Evolutionary conservation across 164 flowering plant species (phyloP), one percentile per base, ranked within the genome.

Genomic region (Tetracentron sinense): DNA sequence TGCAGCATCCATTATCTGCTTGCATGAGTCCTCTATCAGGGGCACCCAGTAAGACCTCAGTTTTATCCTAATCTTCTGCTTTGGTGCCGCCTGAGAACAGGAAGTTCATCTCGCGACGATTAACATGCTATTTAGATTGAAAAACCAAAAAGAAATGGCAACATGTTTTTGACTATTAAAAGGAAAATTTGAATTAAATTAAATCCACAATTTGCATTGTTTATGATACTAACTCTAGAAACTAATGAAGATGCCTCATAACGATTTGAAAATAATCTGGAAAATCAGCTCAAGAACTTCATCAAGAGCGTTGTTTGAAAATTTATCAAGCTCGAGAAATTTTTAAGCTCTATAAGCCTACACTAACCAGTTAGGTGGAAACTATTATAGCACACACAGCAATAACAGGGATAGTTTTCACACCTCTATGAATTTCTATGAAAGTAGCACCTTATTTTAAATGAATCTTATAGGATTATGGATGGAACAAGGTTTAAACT

Each of bases 1-100:
- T 46, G 97, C 99, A 67, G 96, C 96, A 62, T 89, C 96, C 88
- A 94, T 70, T 69, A 94, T 91, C 76, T 86, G 92, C 82, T 20
- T 14, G 17, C n/a, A 2, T 19, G n/a, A 25, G 19, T 15, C 97
- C 76, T 94, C 99, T 56, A 94, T 88, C 52, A 91, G 64, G 26
- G 83, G 93, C 27, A 86, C 97, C 82, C 82, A 91, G 72, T 86
- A 91, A 20, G 99, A 91, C 74, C 91, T 81, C 58, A 94, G 79
- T 61, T 91, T 91, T 58, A 94, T 91, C 61, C 99, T 86, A 54
- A 94, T 94, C 72, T 85, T 94, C 74, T 91, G 96, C 78, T 89
- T 94, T 19, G 96, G 94, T 31, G 87, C 88, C 78, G 78, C 73
- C 98, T 93, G 80, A 38, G 3, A 70, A 62, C 20, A 70, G n/a